phyloP scores from a whole-genome alignment of 2,329 filamentous ascomycete species.

The Phialophora verrucosa region DNA sequence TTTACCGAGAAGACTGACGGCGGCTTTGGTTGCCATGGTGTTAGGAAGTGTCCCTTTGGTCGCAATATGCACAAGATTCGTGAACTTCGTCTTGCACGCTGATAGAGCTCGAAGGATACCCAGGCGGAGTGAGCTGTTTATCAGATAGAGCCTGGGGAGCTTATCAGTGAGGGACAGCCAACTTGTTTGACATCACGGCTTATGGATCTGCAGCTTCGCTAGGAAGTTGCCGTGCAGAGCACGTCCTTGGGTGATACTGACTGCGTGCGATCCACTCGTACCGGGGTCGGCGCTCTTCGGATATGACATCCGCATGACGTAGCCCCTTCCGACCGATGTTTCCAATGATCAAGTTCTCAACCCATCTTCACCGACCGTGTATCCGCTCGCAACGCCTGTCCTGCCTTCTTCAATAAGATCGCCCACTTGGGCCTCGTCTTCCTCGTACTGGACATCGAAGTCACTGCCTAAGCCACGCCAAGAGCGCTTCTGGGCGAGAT shows the following conservation, averaged over 20 bases:
- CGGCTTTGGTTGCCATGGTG: conserved; percentile 22
- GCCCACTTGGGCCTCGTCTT: conserved; percentile 57
- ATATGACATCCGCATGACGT: neutral
- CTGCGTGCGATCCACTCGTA: neutral
- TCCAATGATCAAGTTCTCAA: conserved; percentile 22
- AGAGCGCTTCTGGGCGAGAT: conserved; percentile 76
- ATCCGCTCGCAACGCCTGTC: conserved; percentile 86
- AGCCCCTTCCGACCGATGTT: neutral
- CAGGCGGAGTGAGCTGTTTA: neutral
- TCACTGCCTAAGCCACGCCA: conserved; percentile 94
- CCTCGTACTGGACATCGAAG: conserved; percentile 67
- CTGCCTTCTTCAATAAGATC: conserved; percentile 82
- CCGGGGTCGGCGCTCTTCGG: neutral
- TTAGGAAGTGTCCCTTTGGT: neutral
- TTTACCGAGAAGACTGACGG: conserved; percentile 19
- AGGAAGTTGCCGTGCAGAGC: neutral
- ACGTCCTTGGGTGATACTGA: too few species aligned
- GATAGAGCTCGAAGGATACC: neutral
- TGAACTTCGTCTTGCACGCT: neutral
- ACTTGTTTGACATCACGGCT: neutral
- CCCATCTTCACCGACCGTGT: conserved; percentile 66
- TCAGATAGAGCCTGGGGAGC: neutral
- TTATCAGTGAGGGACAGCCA: neutral
- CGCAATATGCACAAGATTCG: neutral
- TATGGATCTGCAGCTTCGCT: conserved; percentile 1